Evolutionary conservation across 140 eudicot species (phyloP).

Genomic region (Erigeron philadelphicus): DNA sequence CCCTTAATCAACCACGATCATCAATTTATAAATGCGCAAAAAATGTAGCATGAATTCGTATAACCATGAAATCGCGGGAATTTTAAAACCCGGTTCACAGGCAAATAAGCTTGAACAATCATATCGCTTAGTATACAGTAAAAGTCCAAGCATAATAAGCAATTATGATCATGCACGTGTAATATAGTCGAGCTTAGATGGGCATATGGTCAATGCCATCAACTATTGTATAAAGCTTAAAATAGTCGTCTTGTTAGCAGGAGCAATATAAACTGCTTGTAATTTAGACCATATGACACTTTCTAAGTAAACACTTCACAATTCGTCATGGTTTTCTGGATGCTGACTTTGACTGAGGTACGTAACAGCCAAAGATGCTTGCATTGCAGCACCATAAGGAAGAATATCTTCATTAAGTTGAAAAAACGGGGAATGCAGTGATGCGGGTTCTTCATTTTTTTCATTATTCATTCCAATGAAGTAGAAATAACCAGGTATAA

Average conservation of each 20-base stretch:
- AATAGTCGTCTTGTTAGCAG: conserved; percentile 18
- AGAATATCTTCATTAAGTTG: conserved; percentile 63
- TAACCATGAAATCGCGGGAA: background rate
- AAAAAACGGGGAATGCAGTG: conserved; percentile 56
- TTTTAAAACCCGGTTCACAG: background rate
- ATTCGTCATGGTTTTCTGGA: conserved; percentile 35
- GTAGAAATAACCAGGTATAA: conserved; percentile 59
- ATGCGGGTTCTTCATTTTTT: conserved; percentile 33
- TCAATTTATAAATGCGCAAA: background rate
- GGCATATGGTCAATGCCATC: conserved; percentile 5
- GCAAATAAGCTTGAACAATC: background rate
- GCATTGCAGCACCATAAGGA: conserved; percentile 80
- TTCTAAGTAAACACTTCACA: conserved; percentile 31
- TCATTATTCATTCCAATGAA: conserved; percentile 59
- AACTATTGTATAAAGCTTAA: conserved; percentile 8
- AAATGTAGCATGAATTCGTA: background rate
- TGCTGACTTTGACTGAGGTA: conserved; percentile 47
- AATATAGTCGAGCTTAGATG: conserved; percentile 1
- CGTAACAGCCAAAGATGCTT: conserved; percentile 57
- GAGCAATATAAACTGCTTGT: background rate
- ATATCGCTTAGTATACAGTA: background rate
- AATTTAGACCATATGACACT: background rate
- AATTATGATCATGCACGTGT: background rate
- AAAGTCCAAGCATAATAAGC: background rate
- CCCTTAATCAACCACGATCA: background rate